Percentiles rank a stretch among this genome's conserved stretches.
phyloP scores from a whole-genome alignment of 164 flowering plant species.

The Vitis amurensis region DNA sequence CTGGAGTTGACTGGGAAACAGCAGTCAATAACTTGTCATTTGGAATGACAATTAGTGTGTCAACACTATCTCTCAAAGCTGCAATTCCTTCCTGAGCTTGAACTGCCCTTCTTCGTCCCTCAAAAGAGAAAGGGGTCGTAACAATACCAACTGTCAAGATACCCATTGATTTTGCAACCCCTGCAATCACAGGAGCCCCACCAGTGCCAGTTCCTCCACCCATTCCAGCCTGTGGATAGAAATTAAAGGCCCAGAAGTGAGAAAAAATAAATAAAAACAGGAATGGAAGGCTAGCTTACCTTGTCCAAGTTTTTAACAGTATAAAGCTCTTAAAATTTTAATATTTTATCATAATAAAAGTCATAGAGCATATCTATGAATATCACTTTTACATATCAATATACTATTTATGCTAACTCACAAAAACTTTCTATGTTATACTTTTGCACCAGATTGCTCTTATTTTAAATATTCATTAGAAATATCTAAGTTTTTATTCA shows the following conservation, averaged over 20 bases:
- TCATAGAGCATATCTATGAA: no score
- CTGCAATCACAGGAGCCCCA: conserved; percentile 89
- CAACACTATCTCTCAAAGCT: conserved; percentile 87
- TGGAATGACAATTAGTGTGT: conserved; percentile 90
- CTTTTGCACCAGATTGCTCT: no score
- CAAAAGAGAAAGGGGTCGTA: conserved; percentile 93
- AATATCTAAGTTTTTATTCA: no score
- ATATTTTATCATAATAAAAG: no score
- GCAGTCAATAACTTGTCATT: conserved; percentile 93
- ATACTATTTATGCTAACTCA: no score
- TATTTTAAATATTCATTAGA: no score
- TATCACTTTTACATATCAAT: no score
- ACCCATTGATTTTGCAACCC: conserved; percentile 89
- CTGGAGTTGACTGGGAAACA: conserved; percentile 87
- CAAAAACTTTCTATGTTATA: no score
- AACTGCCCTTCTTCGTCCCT: conserved; percentile 85
- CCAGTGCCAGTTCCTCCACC: conserved; percentile 99
- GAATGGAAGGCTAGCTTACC: neutral
- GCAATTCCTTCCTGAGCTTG: conserved; percentile 99
- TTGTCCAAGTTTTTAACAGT: no score
- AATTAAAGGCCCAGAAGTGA: conserved; percentile 3
- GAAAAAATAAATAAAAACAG: neutral
- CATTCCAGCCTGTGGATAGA: conserved; percentile 81
- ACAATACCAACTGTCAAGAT: conserved; percentile 95
- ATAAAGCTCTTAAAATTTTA: no score